Percentiles rank a stretch among this genome's conserved stretches.
Conservation (phyloP, 2,329 filamentous ascomycete genomes). For the Hypoxylon sp. region DNA sequence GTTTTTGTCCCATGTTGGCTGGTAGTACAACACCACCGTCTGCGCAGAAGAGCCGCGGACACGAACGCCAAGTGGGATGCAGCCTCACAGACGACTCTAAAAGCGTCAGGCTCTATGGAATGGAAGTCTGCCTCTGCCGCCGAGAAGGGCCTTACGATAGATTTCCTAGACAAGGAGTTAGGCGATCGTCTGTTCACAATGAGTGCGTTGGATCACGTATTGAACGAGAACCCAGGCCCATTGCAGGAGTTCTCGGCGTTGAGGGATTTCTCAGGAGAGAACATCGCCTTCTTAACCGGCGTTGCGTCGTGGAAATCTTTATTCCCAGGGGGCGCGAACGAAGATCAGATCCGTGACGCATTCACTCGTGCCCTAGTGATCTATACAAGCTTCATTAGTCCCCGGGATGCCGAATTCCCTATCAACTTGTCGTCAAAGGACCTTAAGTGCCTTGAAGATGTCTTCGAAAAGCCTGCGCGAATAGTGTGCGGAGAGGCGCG, state of each 20-base stretch:
- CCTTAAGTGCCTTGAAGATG: conserved; percentile 66
- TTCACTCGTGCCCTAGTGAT: conserved; percentile 74
- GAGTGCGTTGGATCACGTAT: conserved; percentile 72
- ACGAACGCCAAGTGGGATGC: conserved; percentile 54
- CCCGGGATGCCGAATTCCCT: conserved; percentile 74
- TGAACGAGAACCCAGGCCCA: conserved; percentile 71
- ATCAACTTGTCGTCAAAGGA: conserved; percentile 75
- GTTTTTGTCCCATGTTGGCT: conserved; percentile 65
- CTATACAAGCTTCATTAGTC: conserved; percentile 73
- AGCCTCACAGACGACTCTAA: conserved; percentile 46
- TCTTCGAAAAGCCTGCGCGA: conserved; percentile 70
- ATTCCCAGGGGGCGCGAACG: conserved; percentile 48
- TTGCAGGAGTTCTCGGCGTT: conserved; percentile 76
- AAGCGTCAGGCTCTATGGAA: conserved; percentile 37
- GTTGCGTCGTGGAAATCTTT: conserved; percentile 70
- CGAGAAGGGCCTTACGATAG: conserved; percentile 55
- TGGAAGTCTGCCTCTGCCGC: conserved; percentile 44
- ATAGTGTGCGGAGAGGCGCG: conserved; percentile 60
- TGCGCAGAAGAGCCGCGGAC: conserved; percentile 47
- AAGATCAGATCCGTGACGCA: conserved; percentile 60
- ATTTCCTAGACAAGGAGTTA: conserved; percentile 46
- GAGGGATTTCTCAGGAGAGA: conserved; percentile 79
- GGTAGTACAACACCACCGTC: conserved; percentile 49
- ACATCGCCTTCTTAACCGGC: conserved; percentile 75
- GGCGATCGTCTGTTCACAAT: conserved; percentile 65